A percentile compares a stretch with the other conserved stretches of the same genome.
phyloP scores from a whole-genome alignment of 352 stramenopile genomes.

The Thalassiosira ordinaria region DNA sequence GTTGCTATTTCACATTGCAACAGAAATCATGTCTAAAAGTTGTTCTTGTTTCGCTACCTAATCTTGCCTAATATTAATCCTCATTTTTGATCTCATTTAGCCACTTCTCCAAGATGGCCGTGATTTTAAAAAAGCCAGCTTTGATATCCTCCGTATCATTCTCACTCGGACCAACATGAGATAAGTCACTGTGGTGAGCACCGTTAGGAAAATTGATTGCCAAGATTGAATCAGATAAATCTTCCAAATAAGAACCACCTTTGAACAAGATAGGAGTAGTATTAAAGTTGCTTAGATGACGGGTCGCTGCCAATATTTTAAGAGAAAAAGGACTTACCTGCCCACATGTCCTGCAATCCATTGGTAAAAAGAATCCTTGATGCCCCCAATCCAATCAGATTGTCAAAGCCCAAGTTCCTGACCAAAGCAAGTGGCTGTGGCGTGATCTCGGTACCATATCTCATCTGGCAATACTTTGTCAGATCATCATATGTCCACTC shows the following conservation, averaged over 20 bases:
- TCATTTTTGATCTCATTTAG: constrained; percentile 58
- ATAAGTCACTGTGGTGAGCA: constrained; percentile 82
- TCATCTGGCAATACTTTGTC: constrained; percentile 66
- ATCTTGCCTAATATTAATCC: not conserved
- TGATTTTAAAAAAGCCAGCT: constrained; percentile 64
- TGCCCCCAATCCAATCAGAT: constrained; percentile 61
- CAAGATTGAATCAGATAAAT: constrained; percentile 73
- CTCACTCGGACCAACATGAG: constrained; percentile 55
- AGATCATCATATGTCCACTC: constrained; percentile 77
- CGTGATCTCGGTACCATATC: constrained; percentile 67
- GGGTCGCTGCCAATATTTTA: too few species aligned
- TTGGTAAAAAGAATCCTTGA: constrained; percentile 83
- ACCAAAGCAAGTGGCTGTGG: constrained; percentile 67
- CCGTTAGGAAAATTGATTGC: constrained; percentile 84
- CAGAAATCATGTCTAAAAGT: not conserved
- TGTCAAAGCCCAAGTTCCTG: constrained; percentile 69
- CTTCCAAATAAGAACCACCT: constrained; percentile 65
- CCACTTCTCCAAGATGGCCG: constrained; percentile 62
- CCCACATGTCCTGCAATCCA: constrained; percentile 81
- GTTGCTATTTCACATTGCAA: too few species aligned
- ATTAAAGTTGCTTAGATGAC: too few species aligned
- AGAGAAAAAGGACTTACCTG: too few species aligned
- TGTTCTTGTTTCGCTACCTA: not conserved
- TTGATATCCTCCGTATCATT: constrained; percentile 75
- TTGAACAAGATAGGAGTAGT: too few species aligned